Percentiles rank a stretch among this genome's conserved stretches.
These are phyloP conservation scores for Larix kaempferi DNA, from an alignment of 75 land plant genomes.

Conservation along the genomic window DNA sequence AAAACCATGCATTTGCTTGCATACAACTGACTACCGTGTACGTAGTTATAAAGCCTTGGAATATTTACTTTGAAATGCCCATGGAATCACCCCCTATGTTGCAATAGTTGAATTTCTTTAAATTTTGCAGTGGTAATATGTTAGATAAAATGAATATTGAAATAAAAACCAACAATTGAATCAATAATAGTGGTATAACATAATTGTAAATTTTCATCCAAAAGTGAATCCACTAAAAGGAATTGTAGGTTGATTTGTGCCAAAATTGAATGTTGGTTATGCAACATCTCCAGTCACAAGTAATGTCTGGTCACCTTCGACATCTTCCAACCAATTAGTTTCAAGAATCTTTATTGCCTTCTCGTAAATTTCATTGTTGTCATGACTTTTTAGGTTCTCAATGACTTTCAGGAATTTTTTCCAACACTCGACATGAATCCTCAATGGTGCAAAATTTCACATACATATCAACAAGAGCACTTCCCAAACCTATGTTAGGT, in stretches of 20 bases:
- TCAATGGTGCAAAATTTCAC: too few species aligned
- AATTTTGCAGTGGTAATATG: too few species aligned
- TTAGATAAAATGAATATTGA: neutral
- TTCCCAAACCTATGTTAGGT: too few species aligned
- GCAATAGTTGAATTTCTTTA: neutral
- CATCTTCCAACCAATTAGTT: conserved; percentile 72
- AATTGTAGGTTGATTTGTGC: conserved; percentile 11
- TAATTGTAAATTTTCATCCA: conserved; percentile 6
- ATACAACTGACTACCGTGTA: neutral
- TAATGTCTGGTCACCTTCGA: conserved; percentile 38
- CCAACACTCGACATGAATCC: too few species aligned
- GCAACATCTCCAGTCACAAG: conserved; percentile 21
- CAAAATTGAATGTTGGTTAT: conserved; percentile 34
- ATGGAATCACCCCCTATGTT: neutral
- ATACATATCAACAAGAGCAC: too few species aligned
- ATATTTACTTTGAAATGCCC: neutral
- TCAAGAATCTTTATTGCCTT: conserved; percentile 72
- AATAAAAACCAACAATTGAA: neutral
- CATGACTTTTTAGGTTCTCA: conserved; percentile 8
- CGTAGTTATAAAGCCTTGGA: neutral
- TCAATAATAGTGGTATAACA: accelerated
- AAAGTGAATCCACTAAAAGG: conserved; percentile 30
- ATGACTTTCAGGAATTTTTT: too few species aligned
- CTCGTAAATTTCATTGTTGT: conserved; percentile 78
- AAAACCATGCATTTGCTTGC: conserved; percentile 6